Base-by-base conservation (phyloP, 2,329 filamentous ascomycete species). In the Dendryphion nanum region DNA sequence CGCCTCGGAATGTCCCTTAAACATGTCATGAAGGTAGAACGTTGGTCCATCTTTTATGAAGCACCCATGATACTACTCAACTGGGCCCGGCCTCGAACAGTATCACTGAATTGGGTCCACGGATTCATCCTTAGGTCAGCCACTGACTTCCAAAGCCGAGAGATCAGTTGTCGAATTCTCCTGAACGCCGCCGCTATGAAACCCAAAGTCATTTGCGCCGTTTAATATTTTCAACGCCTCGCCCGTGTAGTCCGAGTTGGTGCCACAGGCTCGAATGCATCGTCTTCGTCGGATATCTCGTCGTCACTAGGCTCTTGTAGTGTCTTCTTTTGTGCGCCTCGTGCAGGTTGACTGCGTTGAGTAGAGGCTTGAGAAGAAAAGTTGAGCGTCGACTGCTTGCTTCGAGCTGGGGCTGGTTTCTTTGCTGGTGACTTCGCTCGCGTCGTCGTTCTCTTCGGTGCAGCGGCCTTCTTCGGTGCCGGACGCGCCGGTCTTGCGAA, bases 221-320 rank as follows among this genome's bases (percentile, higher is more conserved):
- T 13, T 18, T 10, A 30, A 15, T 15, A n/a, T n/a, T n/a, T 14
- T 42, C 47, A 63, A 40, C 56, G 53, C 37, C 55, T 38, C 14
- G 24, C 55, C 21, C 61, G 48, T 6, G 51, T 57, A 24, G 35
- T 38, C 14, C 60, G 45, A 16, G 58, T 37, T 21, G 50, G 50
- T 17, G 61, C 50, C 14, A 52, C 44, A 2, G 66, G 60, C 35
- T 69, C 66, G 35, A 69, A 69, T 14, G 64, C 66, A 40, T 67
- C 63, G 19, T 65, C 61, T 38, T 67, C 66, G 36, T 67, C 65
- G 5, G 61, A 65, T 14, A 69, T 68, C 37, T 68, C 66, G 37
- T 69, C 66, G 34, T 69, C 66, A 33, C 62, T 67, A 15, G 68
- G 67, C 48, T 71, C 69, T 35, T 67, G 59, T 20, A 57, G 50